Conservation (phyloP, 106 monocot genomes). For the Chionographis japonica region DNA sequence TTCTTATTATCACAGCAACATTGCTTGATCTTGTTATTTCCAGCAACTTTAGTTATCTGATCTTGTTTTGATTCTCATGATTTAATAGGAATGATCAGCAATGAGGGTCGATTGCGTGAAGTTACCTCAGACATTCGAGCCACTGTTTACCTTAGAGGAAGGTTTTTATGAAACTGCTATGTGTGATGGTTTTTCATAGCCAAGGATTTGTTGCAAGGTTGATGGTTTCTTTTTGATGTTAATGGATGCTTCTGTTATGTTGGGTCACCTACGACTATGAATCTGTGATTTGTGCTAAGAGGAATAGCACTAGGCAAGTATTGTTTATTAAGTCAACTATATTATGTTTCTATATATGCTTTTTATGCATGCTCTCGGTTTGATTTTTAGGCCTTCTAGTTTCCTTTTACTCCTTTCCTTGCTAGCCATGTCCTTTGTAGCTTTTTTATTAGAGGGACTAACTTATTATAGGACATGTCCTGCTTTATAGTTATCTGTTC, state of each 20-base stretch:
- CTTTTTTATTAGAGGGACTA: not conserved
- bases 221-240: too few species aligned
- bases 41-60: constrained; percentile 5
- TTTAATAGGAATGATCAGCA: too few species aligned
- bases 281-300: too few species aligned
- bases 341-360: not conserved
- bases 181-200: too few species aligned
- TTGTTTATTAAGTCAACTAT: not conserved
- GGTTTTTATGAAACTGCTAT: too few species aligned
- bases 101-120: too few species aligned
- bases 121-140: too few species aligned
- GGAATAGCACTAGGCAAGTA: too few species aligned
- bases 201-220: too few species aligned
- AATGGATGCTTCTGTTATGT: too few species aligned
- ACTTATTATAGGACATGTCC: constrained; percentile 22
- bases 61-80: not conserved
- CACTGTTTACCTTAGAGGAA: too few species aligned
- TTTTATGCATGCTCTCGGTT: not conserved
- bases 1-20: not conserved
- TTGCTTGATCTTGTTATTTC: not conserved
- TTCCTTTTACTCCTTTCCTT: not conserved
- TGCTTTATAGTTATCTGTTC: constrained; percentile 33
- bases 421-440: not conserved
- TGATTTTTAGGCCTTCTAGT: not conserved
- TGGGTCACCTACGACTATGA: too few species aligned